phyloP scores from a whole-genome alignment of 1,284 basidiomycete species.

The Coniferiporia weirii region DNA sequence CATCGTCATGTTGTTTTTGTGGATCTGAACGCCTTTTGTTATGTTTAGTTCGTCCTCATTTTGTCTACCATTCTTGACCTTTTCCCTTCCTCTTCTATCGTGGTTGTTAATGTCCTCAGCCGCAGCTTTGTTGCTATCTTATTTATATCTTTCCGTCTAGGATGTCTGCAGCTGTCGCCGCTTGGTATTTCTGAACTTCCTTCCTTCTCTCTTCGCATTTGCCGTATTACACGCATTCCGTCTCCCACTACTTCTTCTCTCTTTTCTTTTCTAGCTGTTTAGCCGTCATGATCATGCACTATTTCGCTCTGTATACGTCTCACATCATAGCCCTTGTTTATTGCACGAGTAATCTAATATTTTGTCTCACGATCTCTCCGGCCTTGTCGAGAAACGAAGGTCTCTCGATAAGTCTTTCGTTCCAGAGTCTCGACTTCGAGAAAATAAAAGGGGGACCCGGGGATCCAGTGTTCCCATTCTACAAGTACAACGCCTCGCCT shows the following conservation, averaged over 20 bases:
- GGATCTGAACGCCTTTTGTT: neutral
- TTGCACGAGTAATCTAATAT: slow-evolving; percentile 3
- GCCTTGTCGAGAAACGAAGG: neutral
- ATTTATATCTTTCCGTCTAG: neutral
- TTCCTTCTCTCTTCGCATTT: neutral
- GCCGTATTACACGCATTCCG: neutral
- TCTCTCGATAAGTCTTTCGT: too few species aligned
- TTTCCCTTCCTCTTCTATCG: neutral
- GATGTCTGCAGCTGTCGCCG: neutral
- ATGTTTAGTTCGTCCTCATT: neutral
- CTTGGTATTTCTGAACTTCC: neutral
- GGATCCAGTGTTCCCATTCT: too few species aligned
- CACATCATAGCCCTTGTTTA: slow-evolving; percentile 4
- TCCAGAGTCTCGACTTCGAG: too few species aligned
- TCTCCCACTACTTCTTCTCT: neutral
- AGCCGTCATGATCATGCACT: neutral
- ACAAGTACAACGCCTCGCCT: too few species aligned
- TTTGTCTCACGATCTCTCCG: neutral
- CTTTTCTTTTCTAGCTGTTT: neutral
- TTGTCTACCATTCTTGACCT: neutral
- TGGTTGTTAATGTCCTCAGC: neutral
- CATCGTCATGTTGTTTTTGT: slow-evolving; percentile 12
- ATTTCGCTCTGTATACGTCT: slow-evolving; percentile 2
- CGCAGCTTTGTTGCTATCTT: neutral
- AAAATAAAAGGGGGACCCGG: too few species aligned